phyloP scores from a whole-genome alignment of 2,329 filamentous ascomycete genomes.

The Verticillium albo-atrum region DNA sequence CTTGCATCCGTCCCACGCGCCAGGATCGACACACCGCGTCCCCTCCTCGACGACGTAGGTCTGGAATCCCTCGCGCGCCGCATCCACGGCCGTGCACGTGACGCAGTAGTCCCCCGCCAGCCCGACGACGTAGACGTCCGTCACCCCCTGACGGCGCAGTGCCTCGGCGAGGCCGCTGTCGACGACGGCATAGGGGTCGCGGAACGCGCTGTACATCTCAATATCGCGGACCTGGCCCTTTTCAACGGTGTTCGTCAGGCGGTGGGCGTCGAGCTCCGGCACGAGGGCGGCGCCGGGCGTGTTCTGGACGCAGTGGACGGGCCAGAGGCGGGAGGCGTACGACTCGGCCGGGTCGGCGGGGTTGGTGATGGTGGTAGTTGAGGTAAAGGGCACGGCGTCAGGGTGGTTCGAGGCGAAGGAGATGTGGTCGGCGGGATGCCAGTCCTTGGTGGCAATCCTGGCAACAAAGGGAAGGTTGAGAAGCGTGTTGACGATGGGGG shows the following conservation, averaged over 20 bases:
- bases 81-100: constrained; percentile 73
- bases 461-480: constrained; percentile 66
- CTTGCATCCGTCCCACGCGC: constrained; percentile 50
- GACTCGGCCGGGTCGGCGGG: constrained; percentile 58
- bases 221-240: constrained; percentile 73
- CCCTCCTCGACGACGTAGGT: constrained; percentile 76
- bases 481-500: constrained; percentile 68
- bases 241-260: constrained; percentile 63
- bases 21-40: constrained; percentile 66
- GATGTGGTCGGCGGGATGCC: constrained; percentile 76
- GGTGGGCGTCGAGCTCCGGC: constrained; percentile 58
- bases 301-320: constrained; percentile 78
- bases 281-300: constrained; percentile 70
- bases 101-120: constrained; percentile 91
- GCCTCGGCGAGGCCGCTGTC: constrained; percentile 59
- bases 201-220: constrained; percentile 92
- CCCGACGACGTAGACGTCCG: constrained; percentile 81
- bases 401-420: constrained; percentile 83
- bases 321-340: constrained; percentile 75
- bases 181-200: constrained; percentile 45
- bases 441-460: constrained; percentile 88
- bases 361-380: constrained; percentile 60
- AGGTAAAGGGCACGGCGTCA: constrained; percentile 63
- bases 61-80: constrained; percentile 67
- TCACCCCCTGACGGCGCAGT: constrained; percentile 56